Evolutionary conservation across 1,284 basidiomycete genomes (phyloP), one percentile per base, ranked within the genome.

Genomic region (Pulveroboletus sp.): DNA sequence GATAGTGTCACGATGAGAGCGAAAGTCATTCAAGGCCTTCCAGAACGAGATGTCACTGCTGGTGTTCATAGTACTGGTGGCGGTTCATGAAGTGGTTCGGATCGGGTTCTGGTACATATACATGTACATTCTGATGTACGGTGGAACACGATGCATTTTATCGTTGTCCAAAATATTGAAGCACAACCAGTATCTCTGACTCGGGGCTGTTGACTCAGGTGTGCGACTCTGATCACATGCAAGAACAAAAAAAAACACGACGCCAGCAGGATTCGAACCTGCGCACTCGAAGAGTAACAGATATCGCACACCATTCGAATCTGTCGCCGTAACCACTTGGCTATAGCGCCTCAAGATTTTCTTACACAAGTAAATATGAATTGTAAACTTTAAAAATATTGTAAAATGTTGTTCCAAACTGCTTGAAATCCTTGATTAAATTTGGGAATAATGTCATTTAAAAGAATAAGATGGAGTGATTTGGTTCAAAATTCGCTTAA

Each of bases 251-350:
- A 29, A 49, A 70, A 69, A 57, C 45, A 24, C 73, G 70, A 72
- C 72, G 70, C 73, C 73, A 74, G 73, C 72, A 72, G 70, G 70
- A 72, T 72, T 72, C 72, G 70, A 72, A 72, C 70, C 70, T 75
- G 71, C 72, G 77, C 74, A 66, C 75, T 72, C 72, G 42, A 67
- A 78, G 74, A 71, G 75, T 67, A 74, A 74, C 75, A 74, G 73
- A 74, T 77, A 48, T 61, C 62, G 52, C 66, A 58, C 65, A 52
- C 12, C 64, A 57, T 81, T 81, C 79, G 79, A 81, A 81, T 80
- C 78, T 80, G 77, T 79, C 79, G 78, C 78, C 78, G 77, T 80
- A 80, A 80, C 79, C 79, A 81, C 78, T 81, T 79, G 78, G 78
- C 78, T 79, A 80, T 79, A 75, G 72, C 72, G 75, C 72, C 70